Evolutionary conservation across 495 filamentous ascomycete species (phyloP).

Genomic region (Lophiotrema nucula): DNA sequence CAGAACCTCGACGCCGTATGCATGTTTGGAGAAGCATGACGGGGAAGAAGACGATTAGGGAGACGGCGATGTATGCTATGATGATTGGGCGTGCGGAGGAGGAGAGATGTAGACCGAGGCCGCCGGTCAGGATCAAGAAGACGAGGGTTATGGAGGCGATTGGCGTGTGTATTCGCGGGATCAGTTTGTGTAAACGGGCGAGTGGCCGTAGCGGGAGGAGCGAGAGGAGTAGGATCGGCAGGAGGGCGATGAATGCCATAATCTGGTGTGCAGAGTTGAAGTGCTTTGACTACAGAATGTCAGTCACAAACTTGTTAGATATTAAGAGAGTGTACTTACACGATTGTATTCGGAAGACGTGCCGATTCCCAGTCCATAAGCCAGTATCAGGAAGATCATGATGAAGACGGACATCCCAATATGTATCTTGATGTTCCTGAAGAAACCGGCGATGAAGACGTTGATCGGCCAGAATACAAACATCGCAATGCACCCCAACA

Average conservation of each 20-base stretch:
- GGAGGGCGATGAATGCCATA: slow-evolving; percentile 23
- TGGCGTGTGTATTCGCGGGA: slow-evolving; percentile 24
- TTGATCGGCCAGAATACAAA: slow-evolving; percentile 34
- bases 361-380: slow-evolving; percentile 29
- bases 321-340: slow-evolving; percentile 14
- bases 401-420: slow-evolving; percentile 19
- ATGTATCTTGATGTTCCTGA: slow-evolving; percentile 29
- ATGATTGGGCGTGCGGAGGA: slow-evolving; percentile 9
- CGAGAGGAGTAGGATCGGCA: slow-evolving; percentile 16
- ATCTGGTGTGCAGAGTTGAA: slow-evolving; percentile 29
- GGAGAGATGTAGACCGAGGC: slow-evolving; percentile 28
- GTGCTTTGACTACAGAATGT: slow-evolving; percentile 21
- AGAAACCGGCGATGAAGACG: slow-evolving; percentile 27
- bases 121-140: slow-evolving; percentile 23
- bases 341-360: slow-evolving; percentile 29
- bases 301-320: background rate
- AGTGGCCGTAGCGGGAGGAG: slow-evolving; percentile 20
- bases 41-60: slow-evolving; percentile 17
- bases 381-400: slow-evolving; percentile 24
- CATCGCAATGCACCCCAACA: slow-evolving; percentile 30
- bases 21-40: slow-evolving; percentile 15
- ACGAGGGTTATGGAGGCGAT: slow-evolving; percentile 13
- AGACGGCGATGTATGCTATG: slow-evolving; percentile 15
- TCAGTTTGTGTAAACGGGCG: slow-evolving; percentile 1
- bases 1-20: slow-evolving; percentile 17